phyloP scores from a whole-genome alignment of 106 monocot genomes.

The Posidonia australis region DNA sequence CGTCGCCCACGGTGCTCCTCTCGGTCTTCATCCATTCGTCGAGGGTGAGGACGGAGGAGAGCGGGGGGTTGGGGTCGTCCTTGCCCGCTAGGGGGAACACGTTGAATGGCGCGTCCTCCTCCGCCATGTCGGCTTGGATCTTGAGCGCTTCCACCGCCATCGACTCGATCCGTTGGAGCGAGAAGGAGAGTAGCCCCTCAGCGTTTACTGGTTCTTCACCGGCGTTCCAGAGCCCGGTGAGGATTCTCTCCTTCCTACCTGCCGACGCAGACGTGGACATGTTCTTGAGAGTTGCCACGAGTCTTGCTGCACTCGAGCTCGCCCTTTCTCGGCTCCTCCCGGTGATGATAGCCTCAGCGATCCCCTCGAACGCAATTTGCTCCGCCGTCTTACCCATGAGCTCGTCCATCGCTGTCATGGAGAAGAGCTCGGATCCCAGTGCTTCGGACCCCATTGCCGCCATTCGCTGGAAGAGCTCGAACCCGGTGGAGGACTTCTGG shows the following conservation, averaged over 20 bases:
- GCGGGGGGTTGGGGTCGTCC: background rate
- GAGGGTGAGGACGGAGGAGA: conserved; percentile 20
- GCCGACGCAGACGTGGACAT: conserved; percentile 43
- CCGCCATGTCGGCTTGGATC: conserved; percentile 64
- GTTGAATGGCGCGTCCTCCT: conserved; percentile 71
- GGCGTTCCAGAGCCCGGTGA: conserved; percentile 70
- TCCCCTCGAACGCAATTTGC: conserved; percentile 88
- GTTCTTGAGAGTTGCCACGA: conserved; percentile 37
- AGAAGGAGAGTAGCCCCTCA: conserved; percentile 52
- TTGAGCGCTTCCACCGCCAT: conserved; percentile 81
- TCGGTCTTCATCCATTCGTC: conserved; percentile 33
- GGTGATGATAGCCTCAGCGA: conserved; percentile 63
- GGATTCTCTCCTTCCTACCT: conserved; percentile 56
- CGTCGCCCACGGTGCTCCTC: background rate
- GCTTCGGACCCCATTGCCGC: conserved; percentile 42
- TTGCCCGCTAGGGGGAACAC: conserved; percentile 31
- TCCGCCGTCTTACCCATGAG: conserved; percentile 74
- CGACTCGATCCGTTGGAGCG: conserved; percentile 61
- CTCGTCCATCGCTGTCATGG: conserved; percentile 64
- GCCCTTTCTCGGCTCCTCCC: conserved; percentile 59
- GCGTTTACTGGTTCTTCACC: conserved; percentile 36
- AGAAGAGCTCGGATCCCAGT: conserved; percentile 26
- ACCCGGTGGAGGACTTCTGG: conserved; percentile 30
- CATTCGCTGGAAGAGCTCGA: conserved; percentile 66
- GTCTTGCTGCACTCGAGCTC: conserved; percentile 59